Evolutionary conservation across 1,139 yeast species (phyloP), one percentile per base, ranked within the genome.

Genomic region (Saccharomyces hybrid): DNA sequence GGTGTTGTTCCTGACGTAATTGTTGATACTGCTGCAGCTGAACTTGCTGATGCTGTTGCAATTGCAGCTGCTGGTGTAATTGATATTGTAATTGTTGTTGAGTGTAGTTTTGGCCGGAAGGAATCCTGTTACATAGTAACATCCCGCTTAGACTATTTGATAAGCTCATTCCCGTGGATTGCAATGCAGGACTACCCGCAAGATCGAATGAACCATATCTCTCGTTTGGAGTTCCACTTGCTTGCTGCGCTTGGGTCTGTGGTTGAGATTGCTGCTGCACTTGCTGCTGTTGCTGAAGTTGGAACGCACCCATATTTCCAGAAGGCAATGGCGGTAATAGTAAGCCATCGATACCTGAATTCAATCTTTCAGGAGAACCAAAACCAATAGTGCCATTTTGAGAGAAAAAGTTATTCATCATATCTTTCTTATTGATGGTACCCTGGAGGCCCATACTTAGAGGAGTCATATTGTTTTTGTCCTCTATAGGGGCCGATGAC

Each of bases 81-180:
- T 55, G 58, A 32, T 59, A 59, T 51, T 61, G 63, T 23, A 56
- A 42, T 42, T 60, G 60, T 30, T 58, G 57, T 50, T 51, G 60
- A 50, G 50, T 53, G 53, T 50, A 55, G 51, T 46, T 54, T 47
- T 50, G 57, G 14, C 54, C 59, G 7, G 64, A 51, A 25, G 63
- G 57, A 23, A 60, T 52, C 46, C 62, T 59, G 38, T 55, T 59
- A 28, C 64, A 60, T n/a, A 67, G 61, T 50, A 63, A 63, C 48
- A 63, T 55, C 31, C 64, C 62, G 23, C 66, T 62, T 38, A 63
- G 62, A 54, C 68, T 63, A 50, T 63, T 64, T 2, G 65, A 61
- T 28, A 63, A 51, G 47, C 61, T 61, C 68, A 64, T 64, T 8
- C 61, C 56, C 9, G 63, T 57, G 5, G 65, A 59, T 47, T 62